A percentile compares a stretch with the other conserved stretches of the same genome.
Conservation (phyloP, 139 green algal species). For the Tetraselmis chui region DNA sequence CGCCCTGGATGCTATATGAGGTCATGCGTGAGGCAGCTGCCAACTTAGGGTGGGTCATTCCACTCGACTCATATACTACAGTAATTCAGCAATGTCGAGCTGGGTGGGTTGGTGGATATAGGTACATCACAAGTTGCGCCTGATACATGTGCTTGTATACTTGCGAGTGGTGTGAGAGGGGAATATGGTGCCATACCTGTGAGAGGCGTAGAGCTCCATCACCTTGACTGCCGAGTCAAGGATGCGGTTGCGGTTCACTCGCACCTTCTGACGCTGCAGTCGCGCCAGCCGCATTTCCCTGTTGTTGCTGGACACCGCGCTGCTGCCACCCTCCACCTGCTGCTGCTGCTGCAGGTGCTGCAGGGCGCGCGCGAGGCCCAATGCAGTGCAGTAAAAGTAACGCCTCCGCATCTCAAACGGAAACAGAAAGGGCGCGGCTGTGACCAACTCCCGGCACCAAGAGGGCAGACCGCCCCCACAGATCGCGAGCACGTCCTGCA, state of each 20-base stretch:
- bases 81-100: too few species aligned
- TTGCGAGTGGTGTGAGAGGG: too few species aligned
- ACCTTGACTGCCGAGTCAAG: conserved; percentile 83
- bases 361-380: conserved; percentile 79
- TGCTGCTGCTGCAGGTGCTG: conserved; percentile 79
- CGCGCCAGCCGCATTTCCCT: conserved; percentile 68
- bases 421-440: conserved; percentile 71
- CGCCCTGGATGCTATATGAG: too few species aligned
- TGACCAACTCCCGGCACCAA: conserved; percentile 70
- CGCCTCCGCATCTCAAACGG: conserved; percentile 76
- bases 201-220: conserved; percentile 36
- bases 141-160: too few species aligned
- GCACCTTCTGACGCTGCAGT: conserved; percentile 82
- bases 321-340: conserved; percentile 42
- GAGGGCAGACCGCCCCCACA: conserved; percentile 72
- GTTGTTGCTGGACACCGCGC: conserved; percentile 21
- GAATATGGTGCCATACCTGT: conserved; percentile 9
- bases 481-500: conserved; percentile 83
- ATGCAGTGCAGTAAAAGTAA: conserved; percentile 86
- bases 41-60: too few species aligned
- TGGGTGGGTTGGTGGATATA: too few species aligned
- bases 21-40: too few species aligned
- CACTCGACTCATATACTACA: too few species aligned
- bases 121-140: too few species aligned
- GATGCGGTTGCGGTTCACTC: conserved; percentile 74